Evolutionary conservation across 2,329 filamentous ascomycete species (phyloP).

Genomic region (Hirsutella rhossiliensis): DNA sequence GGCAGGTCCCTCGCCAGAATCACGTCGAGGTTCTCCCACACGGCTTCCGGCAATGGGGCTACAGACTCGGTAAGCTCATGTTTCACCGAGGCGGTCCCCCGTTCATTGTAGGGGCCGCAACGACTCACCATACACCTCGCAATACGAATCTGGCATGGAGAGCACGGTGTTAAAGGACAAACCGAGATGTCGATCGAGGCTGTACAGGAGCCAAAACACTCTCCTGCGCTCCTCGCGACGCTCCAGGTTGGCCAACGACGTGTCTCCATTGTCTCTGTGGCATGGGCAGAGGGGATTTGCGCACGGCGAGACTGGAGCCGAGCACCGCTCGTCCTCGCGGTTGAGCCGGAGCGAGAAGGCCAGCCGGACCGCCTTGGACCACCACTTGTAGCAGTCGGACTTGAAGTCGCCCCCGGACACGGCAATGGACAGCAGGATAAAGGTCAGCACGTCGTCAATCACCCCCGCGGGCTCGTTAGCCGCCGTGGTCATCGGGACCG

Average conservation of each 20-base stretch:
- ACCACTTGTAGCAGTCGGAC: constrained; percentile 34
- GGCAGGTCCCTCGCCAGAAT: constrained; percentile 18
- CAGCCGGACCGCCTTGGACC: constrained; percentile 28
- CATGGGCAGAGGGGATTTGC: constrained; percentile 20
- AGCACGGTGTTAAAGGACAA: constrained; percentile 33
- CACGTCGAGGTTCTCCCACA: constrained; percentile 26
- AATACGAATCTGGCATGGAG: constrained; percentile 32
- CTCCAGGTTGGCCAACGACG: constrained; percentile 20
- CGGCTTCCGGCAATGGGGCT: constrained; percentile 26
- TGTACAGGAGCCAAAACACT: constrained; percentile 35
- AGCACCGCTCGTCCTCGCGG: constrained; percentile 23
- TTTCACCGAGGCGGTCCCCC: background rate
- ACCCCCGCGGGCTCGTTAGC: constrained; percentile 21
- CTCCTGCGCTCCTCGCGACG: constrained; percentile 32
- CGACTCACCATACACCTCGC: constrained; percentile 24
- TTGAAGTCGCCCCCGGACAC: constrained; percentile 36
- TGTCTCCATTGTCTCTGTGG: constrained; percentile 14
- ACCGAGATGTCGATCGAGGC: constrained; percentile 32
- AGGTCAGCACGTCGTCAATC: constrained; percentile 31
- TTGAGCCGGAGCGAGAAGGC: constrained; percentile 24
- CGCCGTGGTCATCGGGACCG: constrained; percentile 16
- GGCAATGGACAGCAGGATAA: constrained; percentile 30
- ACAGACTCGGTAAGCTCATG: background rate
- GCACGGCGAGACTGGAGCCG: constrained; percentile 14
- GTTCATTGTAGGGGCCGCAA: background rate